phyloP scores from a whole-genome alignment of 106 monocot genomes.

The Vanilla planifolia region DNA sequence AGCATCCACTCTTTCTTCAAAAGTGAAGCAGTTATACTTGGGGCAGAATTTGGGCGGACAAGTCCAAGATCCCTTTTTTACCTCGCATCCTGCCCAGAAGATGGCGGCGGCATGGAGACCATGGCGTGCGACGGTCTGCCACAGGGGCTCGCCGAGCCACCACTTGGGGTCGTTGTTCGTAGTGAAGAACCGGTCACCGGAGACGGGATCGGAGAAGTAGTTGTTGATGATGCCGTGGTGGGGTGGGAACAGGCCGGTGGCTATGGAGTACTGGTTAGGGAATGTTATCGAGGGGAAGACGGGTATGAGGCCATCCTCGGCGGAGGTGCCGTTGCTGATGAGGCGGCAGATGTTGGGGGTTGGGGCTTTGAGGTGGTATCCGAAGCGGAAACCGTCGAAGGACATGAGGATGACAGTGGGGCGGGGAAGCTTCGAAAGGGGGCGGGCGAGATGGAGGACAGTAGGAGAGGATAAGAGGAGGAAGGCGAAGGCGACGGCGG shows the following conservation, averaged over 20 bases:
- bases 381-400: conserved; percentile 77
- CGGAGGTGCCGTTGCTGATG: conserved; percentile 53
- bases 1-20: conserved; percentile 54
- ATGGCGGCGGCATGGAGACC: conserved; percentile 46
- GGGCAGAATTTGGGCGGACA: conserved; percentile 51
- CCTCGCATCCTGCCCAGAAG: conserved; percentile 85
- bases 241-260: conserved; percentile 62
- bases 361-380: conserved; percentile 65
- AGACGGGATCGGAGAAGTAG: conserved; percentile 42
- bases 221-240: conserved; percentile 84
- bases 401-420: conserved; percentile 63
- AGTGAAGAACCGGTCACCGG: conserved; percentile 36
- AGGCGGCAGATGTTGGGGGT: conserved; percentile 67
- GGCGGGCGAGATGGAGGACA: conserved; percentile 8
- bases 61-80: conserved; percentile 51
- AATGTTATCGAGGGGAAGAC: conserved; percentile 83
- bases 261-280: conserved; percentile 91
- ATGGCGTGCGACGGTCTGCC: conserved; percentile 55
- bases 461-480: conserved; percentile 9
- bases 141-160: conserved; percentile 90
- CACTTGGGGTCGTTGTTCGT: conserved; percentile 54
- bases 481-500: conserved; percentile 10
- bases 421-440: conserved; percentile 28
- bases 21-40: conserved; percentile 42
- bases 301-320: conserved; percentile 52